phyloP scores from a whole-genome alignment of 371 early-diverging fungal species.

The Zopfochytrium polystomum region DNA sequence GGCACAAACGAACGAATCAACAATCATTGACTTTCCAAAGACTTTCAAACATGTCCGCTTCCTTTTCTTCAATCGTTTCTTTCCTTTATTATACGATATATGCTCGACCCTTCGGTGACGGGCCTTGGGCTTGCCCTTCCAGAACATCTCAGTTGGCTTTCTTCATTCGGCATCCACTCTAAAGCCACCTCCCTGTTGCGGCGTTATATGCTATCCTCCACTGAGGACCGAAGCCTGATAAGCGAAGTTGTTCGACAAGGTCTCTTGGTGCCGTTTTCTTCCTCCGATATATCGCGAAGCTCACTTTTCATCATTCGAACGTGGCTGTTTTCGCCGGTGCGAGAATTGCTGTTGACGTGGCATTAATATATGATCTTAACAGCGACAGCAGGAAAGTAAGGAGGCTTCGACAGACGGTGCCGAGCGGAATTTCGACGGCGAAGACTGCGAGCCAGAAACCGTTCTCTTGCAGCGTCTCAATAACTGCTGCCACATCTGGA shows the following conservation, averaged over 20 bases:
- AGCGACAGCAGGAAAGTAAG: background rate
- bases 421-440: background rate
- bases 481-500: background rate
- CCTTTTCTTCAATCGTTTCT: slow-evolving; percentile 64
- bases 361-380: slow-evolving; percentile 36
- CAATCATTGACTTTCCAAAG: slow-evolving; percentile 28
- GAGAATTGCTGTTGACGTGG: slow-evolving; percentile 8
- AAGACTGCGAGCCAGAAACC: background rate
- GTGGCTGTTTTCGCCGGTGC: slow-evolving; percentile 54
- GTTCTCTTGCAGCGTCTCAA: background rate
- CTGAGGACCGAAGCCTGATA: slow-evolving; percentile 68
- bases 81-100: slow-evolving; percentile 51
- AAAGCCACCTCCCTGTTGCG: slow-evolving; percentile 8
- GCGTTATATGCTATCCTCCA: slow-evolving; percentile 55
- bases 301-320: slow-evolving; percentile 69
- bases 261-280: slow-evolving; percentile 57
- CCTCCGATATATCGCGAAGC: slow-evolving; percentile 65
- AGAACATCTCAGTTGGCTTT: background rate
- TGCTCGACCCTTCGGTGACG: slow-evolving; percentile 48
- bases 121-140: slow-evolving; percentile 53
- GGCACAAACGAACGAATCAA: background rate
- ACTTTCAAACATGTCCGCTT: slow-evolving; percentile 71
- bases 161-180: background rate
- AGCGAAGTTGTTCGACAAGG: slow-evolving; percentile 75
- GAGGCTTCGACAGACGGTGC: background rate